phyloP scores from a whole-genome alignment of 2,329 filamentous ascomycete species.

The Claviceps pusilla region DNA sequence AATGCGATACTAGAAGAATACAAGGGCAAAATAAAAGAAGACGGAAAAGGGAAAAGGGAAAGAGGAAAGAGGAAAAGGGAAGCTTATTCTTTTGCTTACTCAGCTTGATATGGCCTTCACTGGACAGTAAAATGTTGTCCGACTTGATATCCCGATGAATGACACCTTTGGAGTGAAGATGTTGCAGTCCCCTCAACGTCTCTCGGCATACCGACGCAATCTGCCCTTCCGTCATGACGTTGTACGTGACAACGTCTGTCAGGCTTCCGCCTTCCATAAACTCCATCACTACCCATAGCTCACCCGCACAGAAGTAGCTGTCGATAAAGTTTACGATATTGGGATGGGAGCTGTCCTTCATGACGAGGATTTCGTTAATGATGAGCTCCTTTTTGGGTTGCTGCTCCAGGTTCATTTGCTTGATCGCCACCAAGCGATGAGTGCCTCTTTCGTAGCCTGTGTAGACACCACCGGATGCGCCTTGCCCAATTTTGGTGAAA shows the following conservation, averaged over 20 bases:
- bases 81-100: constrained; percentile 41
- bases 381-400: constrained; percentile 98
- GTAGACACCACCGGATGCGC: constrained; percentile 88
- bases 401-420: constrained; percentile 98
- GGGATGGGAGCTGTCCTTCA: constrained; percentile 96
- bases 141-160: constrained; percentile 99
- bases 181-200: constrained; percentile 80
- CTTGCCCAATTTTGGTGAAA: constrained; percentile 91
- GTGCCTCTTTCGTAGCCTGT: constrained; percentile 74
- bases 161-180: constrained; percentile 92
- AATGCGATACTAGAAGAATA: too few species aligned
- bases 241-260: constrained; percentile 96
- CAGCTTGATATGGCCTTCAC: constrained; percentile 93
- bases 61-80: neutral
- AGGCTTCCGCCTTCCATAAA: constrained; percentile 98
- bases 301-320: constrained; percentile 77
- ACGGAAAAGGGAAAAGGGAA: neutral
- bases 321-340: constrained; percentile 99
- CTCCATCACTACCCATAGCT: constrained; percentile 98
- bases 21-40: neutral
- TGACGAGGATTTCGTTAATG: constrained; percentile 97
- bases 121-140: constrained; percentile 86
- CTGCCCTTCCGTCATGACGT: constrained; percentile 96
- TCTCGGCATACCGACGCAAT: constrained; percentile 93
- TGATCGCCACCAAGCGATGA: constrained; percentile 88